These are phyloP conservation scores for Ochromonas danica DNA, from an alignment of 108 stramenopile species.

Conservation along the genomic window DNA sequence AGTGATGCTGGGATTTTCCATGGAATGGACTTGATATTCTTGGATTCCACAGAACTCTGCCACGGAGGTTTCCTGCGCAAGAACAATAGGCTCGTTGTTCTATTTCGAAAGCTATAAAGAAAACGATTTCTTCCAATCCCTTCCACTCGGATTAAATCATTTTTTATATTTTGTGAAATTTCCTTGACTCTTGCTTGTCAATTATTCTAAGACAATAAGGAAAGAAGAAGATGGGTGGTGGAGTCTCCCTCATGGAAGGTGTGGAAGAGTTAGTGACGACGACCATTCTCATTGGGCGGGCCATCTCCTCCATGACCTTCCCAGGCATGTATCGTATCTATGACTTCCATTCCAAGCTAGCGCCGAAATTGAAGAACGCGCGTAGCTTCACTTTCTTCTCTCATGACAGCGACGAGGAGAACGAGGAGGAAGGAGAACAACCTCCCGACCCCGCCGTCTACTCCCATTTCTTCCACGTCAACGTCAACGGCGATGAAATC, in stretches of 20 bases:
- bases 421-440: constrained; percentile 2
- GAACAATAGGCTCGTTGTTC: too few species aligned
- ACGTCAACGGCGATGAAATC: background rate
- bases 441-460: constrained; percentile 26
- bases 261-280: constrained; percentile 51
- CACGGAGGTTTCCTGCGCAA: too few species aligned
- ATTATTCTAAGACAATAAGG: too few species aligned
- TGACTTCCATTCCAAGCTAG: constrained; percentile 38
- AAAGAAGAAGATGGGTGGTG: constrained; percentile 50
- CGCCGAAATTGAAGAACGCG: constrained; percentile 5
- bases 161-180: too few species aligned
- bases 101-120: too few species aligned
- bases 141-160: too few species aligned
- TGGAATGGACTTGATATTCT: too few species aligned
- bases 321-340: constrained; percentile 41
- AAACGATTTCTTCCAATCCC: too few species aligned
- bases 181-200: too few species aligned
- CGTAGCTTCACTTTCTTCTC: background rate
- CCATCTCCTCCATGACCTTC: constrained; percentile 49
- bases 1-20: too few species aligned
- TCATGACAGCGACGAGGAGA: constrained; percentile 32
- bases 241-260: constrained; percentile 45
- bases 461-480: constrained; percentile 24
- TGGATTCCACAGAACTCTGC: too few species aligned
- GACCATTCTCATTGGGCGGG: constrained; percentile 45